Base-by-base conservation (phyloP, 169 alveolate species). In the Perkinsus chesapeaki region DNA sequence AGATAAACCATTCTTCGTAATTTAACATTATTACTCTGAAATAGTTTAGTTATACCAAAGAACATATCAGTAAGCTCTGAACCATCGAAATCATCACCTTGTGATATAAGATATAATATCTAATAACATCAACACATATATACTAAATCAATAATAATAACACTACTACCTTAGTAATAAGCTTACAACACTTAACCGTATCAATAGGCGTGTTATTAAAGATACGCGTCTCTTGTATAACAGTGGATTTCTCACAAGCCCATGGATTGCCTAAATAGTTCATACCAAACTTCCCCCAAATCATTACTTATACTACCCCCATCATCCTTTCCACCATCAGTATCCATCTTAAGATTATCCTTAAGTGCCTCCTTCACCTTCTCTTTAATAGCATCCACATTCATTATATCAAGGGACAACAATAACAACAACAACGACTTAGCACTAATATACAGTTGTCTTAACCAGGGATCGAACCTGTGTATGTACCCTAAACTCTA, bases 21-120 rank as follows among this genome's bases (percentile, higher is more conserved):
- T 47, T 97, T 94, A 91, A 97, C 98, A 93, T 98, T 96, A 39
- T 96, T 95, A 0, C 99, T 97, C 94, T 98, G 99, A 95, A 98
- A 98, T 39, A 98, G 97, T 92, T 98, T 97, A 43, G 99, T 98
- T n/a, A 97, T 98, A 37, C 98, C 98, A 95, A 98, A 98, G 94
- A 98, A 98, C 73, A 98, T 94, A 93, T 97, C 98, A 12, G 99
- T 96, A 73, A 98, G 95, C 93, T 98, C 99, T 91, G 95, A 96
- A 39, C 96, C 97, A 39, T 99, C 94, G 92, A 98, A 95, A n/a
- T 93, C 96, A 73, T 97, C 98, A n/a, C 95, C 95, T 1, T 92
- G 93, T 47, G 39, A 73, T 92, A 95, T 73, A 27, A 31, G 91
- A 7, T 38, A 36, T 5, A 38, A 31, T 12, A 73, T 73, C 91